phyloP scores from a whole-genome alignment of 768 basidiomycete species.

The Agaricus sinodeliciosus region DNA sequence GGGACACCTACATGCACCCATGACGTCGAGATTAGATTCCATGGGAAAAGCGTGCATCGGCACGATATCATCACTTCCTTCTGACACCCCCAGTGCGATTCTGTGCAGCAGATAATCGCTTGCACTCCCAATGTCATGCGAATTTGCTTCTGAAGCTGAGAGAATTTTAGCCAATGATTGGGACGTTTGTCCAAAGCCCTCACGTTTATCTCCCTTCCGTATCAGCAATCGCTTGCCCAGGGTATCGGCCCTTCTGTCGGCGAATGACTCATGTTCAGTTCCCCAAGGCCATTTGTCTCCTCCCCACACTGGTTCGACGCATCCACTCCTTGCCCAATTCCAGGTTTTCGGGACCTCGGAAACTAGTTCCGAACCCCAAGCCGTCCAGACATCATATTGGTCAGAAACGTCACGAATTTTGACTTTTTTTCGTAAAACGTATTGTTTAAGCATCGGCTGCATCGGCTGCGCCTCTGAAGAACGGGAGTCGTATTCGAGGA shows the following conservation, averaged over 20 bases:
- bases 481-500: conserved; percentile 67
- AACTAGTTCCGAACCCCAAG: conserved; percentile 53
- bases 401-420: conserved; percentile 72
- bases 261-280: conserved; percentile 38
- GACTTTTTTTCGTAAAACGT: conserved; percentile 85
- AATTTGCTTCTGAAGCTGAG: conserved; percentile 46
- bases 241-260: conserved; percentile 64
- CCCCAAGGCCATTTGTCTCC: conserved; percentile 54
- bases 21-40: conserved; percentile 91
- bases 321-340: conserved; percentile 62
- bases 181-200: conserved; percentile 24
- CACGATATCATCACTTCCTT: conserved; percentile 71
- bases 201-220: conserved; percentile 67
- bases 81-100: conserved; percentile 79
- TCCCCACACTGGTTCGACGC: conserved; percentile 72
- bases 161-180: background rate
- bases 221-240: conserved; percentile 76
- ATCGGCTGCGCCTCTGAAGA: conserved; percentile 55
- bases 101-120: conserved; percentile 75
- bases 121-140: conserved; percentile 44
- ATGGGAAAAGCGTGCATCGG: conserved; percentile 83
- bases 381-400: conserved; percentile 76
- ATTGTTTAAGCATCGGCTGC: conserved; percentile 69
- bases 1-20: conserved; percentile 78
- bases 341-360: conserved; percentile 31